Evolutionary conservation across 352 stramenopile genomes (phyloP).

Genomic region (Phytophthora crassamura): DNA sequence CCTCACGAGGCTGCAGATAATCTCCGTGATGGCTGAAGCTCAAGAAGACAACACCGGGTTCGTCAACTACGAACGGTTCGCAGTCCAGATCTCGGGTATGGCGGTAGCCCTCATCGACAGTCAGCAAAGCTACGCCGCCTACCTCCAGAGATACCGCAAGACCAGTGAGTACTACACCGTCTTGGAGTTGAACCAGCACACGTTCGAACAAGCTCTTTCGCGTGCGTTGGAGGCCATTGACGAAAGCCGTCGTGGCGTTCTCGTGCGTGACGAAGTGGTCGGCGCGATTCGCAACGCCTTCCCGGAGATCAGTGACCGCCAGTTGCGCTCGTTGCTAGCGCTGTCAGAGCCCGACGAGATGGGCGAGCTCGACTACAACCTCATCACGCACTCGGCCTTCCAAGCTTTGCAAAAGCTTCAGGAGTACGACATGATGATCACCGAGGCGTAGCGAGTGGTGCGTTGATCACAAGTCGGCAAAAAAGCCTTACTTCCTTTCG

Average conservation of each 20-base stretch:
- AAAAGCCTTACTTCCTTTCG: slow-evolving; percentile 7
- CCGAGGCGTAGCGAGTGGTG: slow-evolving; percentile 49
- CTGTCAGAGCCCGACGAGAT: slow-evolving; percentile 71
- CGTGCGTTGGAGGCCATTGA: slow-evolving; percentile 71
- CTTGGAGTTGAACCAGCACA: slow-evolving; percentile 81
- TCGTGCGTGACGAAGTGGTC: slow-evolving; percentile 63
- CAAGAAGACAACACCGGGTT: slow-evolving; percentile 82
- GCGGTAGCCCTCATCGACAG: slow-evolving; percentile 71
- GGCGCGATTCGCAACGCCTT: slow-evolving; percentile 70
- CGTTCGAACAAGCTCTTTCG: slow-evolving; percentile 78
- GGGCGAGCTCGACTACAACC: slow-evolving; percentile 75
- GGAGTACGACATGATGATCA: slow-evolving; percentile 86
- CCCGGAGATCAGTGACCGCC: slow-evolving; percentile 62
- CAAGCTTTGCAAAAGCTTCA: slow-evolving; percentile 82
- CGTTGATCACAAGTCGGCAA: slow-evolving; percentile 1
- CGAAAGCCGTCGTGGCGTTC: slow-evolving; percentile 59
- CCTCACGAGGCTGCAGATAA: slow-evolving; percentile 81
- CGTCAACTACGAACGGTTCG: slow-evolving; percentile 81
- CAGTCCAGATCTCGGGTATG: slow-evolving; percentile 70
- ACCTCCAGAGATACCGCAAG: slow-evolving; percentile 71
- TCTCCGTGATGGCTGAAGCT: slow-evolving; percentile 68
- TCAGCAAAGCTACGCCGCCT: slow-evolving; percentile 64
- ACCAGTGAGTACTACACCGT: slow-evolving; percentile 82
- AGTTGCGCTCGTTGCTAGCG: slow-evolving; percentile 70
- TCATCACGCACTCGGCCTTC: slow-evolving; percentile 76